phyloP scores from a whole-genome alignment of 1,284 basidiomycete species.

The Cystobasidium sp. region DNA sequence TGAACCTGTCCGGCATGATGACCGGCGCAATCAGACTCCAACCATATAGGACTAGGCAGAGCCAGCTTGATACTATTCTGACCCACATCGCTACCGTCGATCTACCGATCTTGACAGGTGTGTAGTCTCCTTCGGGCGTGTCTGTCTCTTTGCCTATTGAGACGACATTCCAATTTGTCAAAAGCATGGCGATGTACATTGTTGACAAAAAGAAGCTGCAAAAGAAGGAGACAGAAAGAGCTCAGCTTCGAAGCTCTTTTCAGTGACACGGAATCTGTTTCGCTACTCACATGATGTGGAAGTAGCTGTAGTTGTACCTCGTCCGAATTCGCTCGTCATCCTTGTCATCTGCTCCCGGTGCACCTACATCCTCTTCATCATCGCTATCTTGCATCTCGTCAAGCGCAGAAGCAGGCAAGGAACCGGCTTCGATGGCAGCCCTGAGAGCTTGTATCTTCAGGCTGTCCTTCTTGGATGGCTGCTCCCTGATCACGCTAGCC shows the following conservation, averaged over 20 bases:
- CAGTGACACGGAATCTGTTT: neutral
- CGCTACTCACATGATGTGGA: slow-evolving; percentile 58
- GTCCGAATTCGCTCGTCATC: slow-evolving; percentile 96
- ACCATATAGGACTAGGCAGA: slow-evolving; percentile 83
- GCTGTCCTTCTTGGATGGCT: slow-evolving; percentile 82
- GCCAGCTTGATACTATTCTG: slow-evolving; percentile 92
- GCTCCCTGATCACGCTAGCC: slow-evolving; percentile 72
- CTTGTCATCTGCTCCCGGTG: slow-evolving; percentile 67
- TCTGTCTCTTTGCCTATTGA: slow-evolving; percentile 53
- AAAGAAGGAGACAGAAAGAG: neutral
- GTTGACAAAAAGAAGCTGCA: slow-evolving; percentile 79
- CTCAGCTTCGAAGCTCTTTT: neutral
- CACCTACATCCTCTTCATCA: slow-evolving; percentile 69
- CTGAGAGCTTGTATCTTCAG: slow-evolving; percentile 92
- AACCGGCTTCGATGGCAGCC: slow-evolving; percentile 90
- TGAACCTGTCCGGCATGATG: slow-evolving; percentile 71
- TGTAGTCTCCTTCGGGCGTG: slow-evolving; percentile 60
- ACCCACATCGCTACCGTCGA: slow-evolving; percentile 99
- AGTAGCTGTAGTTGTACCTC: slow-evolving; percentile 98
- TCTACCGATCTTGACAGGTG: slow-evolving; percentile 89
- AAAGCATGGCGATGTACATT: slow-evolving; percentile 98
- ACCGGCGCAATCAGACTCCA: slow-evolving; percentile 88
- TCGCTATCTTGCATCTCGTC: slow-evolving; percentile 76
- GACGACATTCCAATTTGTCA: slow-evolving; percentile 81
- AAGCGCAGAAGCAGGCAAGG: slow-evolving; percentile 84